phyloP scores from a whole-genome alignment of 257 asterid genomes.

The Salvia splendens region DNA sequence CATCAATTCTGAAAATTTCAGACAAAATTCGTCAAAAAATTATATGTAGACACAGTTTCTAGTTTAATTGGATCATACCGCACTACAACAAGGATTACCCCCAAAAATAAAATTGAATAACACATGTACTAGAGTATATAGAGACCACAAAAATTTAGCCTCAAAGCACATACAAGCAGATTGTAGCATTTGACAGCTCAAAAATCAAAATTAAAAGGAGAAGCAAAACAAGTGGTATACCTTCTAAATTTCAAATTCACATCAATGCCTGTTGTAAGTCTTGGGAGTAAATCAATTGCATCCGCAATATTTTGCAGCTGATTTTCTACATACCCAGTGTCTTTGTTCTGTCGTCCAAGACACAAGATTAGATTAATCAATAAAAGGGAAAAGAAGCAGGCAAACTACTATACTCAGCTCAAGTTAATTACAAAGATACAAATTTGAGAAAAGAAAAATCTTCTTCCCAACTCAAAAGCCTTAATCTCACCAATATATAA shows the following conservation, averaged over 20 bases:
- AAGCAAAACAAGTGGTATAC: conserved; percentile 37
- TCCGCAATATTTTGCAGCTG: conserved; percentile 89
- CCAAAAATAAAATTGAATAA: background rate
- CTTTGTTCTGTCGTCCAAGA: conserved; percentile 64
- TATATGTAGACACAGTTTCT: conserved; percentile 15
- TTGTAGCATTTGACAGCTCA: conserved; percentile 9
- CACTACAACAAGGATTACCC: background rate
- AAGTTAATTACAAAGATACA: background rate
- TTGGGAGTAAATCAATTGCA: conserved; percentile 95
- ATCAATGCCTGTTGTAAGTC: conserved; percentile 95
- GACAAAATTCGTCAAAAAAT: conserved; percentile 29
- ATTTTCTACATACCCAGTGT: conserved; percentile 73
- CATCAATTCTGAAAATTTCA: conserved; percentile 67
- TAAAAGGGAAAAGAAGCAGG: conserved; percentile 31
- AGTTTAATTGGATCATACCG: background rate
- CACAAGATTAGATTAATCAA: conserved; percentile 33
- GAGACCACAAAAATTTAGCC: conserved; percentile 17
- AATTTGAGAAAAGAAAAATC: conserved; percentile 3
- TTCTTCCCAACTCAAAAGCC: background rate
- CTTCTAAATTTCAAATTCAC: conserved; percentile 84
- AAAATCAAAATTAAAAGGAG: conserved; percentile 14
- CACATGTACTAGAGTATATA: background rate
- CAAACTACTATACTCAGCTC: conserved; percentile 15
- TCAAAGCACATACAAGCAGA: background rate
- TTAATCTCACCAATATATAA: conserved; percentile 4